phyloP scores from a whole-genome alignment of 208 protist genomes.

The Tritrichomonas musculus region DNA sequence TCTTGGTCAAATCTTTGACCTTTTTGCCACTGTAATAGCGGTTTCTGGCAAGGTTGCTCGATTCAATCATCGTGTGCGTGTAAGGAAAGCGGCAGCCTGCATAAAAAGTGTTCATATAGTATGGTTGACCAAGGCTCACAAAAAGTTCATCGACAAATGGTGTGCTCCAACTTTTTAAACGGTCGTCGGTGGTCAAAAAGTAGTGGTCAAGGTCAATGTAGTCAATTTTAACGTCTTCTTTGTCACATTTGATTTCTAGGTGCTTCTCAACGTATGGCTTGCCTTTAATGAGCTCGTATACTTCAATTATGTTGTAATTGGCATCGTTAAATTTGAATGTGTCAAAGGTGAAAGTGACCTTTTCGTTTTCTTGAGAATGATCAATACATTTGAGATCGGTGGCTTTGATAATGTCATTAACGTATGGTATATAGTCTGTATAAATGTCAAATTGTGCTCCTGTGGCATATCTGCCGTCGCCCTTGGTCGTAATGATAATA shows the following conservation, averaged over 20 bases:
- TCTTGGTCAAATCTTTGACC: not conserved
- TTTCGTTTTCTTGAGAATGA: not conserved
- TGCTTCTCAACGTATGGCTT: constrained; percentile 8
- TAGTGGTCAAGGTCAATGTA: not conserved
- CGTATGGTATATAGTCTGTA: not conserved
- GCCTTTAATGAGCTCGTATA: not conserved
- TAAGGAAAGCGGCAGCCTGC: not conserved
- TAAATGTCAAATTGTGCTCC: not conserved
- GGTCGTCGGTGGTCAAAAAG: not conserved
- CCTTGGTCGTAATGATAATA: not conserved
- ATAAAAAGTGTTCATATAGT: not conserved
- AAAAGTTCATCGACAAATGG: not conserved
- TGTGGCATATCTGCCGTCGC: not conserved
- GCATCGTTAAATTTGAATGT: not conserved
- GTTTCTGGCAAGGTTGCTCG: not conserved
- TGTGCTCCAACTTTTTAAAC: not conserved
- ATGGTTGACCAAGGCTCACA: not conserved
- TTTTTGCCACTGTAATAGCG: not conserved
- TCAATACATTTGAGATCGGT: not conserved
- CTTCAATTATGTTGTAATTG: not conserved
- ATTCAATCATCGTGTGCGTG: not conserved
- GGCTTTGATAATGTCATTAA: not conserved
- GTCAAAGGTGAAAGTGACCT: not conserved
- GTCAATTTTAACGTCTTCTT: not conserved
- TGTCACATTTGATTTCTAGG: not conserved